These are phyloP conservation scores for Coelastrella sp. DNA, from an alignment of 139 green algal species.

Conservation along the genomic window DNA sequence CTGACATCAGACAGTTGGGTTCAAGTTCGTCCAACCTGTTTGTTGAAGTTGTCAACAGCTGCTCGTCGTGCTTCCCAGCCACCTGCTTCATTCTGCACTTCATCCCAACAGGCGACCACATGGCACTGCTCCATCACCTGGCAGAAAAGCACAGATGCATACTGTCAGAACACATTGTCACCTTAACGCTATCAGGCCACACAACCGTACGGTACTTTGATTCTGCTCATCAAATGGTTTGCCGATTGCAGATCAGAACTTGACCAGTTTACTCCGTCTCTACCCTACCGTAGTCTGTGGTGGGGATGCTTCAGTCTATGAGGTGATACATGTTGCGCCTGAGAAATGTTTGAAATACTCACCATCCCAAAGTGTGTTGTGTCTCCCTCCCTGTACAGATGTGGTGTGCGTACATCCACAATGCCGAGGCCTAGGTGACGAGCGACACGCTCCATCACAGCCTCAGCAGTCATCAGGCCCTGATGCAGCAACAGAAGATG, in stretches of 20 bases:
- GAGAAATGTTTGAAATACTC: slow-evolving; percentile 22
- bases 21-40: no score
- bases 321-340: no score
- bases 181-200: no score
- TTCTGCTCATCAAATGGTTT: no score
- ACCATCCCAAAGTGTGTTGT: slow-evolving; percentile 86
- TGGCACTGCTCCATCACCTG: slow-evolving; percentile 66
- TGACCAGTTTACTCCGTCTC: no score
- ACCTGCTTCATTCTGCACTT: slow-evolving; percentile 38
- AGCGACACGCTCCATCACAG: slow-evolving; percentile 85
- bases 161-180: no score
- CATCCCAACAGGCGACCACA: slow-evolving; percentile 65
- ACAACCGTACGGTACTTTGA: no score
- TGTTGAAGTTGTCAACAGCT: slow-evolving; percentile 73
- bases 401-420: slow-evolving; percentile 56
- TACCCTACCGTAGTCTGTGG: no score
- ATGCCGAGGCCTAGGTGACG: background rate
- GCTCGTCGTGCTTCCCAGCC: slow-evolving; percentile 50
- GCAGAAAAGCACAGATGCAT: background rate
- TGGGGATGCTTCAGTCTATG: no score
- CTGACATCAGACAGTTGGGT: no score
- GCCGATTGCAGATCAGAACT: no score
- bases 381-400: slow-evolving; percentile 90
- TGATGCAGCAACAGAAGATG: slow-evolving; percentile 35
- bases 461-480: slow-evolving; percentile 88